A percentile compares a stretch with the other conserved stretches of the same genome.
Evolutionary conservation across 352 stramenopile species (phyloP).

Genomic region (Globisporangium solare): DNA sequence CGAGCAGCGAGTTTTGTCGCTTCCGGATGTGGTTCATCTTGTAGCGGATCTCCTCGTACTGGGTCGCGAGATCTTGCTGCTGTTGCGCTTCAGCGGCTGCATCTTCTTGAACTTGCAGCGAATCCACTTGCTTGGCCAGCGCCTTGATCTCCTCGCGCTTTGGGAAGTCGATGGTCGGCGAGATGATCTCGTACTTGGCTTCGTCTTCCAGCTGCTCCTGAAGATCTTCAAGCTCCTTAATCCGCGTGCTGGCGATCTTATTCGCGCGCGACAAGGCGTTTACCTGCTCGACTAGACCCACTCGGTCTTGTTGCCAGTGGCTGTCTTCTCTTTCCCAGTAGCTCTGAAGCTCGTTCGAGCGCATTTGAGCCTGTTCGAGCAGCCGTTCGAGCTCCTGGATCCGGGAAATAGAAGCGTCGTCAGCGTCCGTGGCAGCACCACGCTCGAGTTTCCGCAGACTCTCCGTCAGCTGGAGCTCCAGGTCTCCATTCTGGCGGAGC

Average conservation of each 20-base stretch:
- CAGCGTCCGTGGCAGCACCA: too few relatives aligned
- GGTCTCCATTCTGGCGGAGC: conserved; percentile 26
- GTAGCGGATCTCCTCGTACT: conserved; percentile 18
- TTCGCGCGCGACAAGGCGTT: conserved; percentile 18
- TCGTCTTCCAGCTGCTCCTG: conserved; percentile 42
- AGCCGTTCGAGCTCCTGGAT: conserved; percentile 10
- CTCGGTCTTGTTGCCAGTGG: conserved; percentile 11
- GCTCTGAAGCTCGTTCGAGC: conserved; percentile 11
- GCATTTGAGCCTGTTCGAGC: conserved; percentile 6
- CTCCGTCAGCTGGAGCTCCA: conserved; percentile 11
- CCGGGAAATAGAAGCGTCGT: not conserved
- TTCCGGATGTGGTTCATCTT: conserved; percentile 20
- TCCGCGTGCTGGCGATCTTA: conserved; percentile 19
- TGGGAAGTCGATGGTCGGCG: conserved; percentile 35
- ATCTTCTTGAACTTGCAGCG: conserved; percentile 2
- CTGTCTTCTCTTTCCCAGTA: conserved; percentile 6
- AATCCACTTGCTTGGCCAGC: conserved; percentile 11
- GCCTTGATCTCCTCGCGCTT: conserved; percentile 41
- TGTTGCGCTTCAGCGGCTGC: not conserved
- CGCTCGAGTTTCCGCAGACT: conserved; percentile 4
- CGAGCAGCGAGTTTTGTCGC: conserved; percentile 17
- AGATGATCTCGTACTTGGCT: conserved; percentile 38
- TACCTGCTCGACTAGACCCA: conserved; percentile 13
- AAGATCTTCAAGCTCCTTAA: conserved; percentile 29
- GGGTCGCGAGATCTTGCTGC: conserved; percentile 5